Base-by-base conservation (phyloP, 2,329 filamentous ascomycete genomes). In the Nigrograna mackinnonii region DNA sequence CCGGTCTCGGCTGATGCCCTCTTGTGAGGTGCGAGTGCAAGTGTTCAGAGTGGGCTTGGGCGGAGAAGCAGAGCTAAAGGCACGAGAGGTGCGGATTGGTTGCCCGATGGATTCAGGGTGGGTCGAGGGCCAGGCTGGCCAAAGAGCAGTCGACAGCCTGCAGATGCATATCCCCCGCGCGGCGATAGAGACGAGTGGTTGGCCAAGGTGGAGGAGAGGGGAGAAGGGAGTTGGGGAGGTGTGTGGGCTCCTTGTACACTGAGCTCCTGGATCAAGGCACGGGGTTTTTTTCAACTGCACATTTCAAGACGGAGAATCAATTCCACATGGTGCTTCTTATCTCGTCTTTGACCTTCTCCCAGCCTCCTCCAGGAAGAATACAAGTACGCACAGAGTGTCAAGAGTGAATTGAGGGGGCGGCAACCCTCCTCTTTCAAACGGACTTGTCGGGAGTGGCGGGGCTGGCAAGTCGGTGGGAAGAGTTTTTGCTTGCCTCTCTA, bases 1-100 rank as follows among this genome's bases (percentile, higher is more conserved):
- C 55, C 50, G 55, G 52, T 46, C 56, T 46, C 47, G 48, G 49
- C 47, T 43, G 41, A 17, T 18, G 30, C 35, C 41, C n/a, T 18
- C 19, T 36, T 9, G 17, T 16, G 18, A 18, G 22, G 37, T 9
- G 12, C 26, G 37, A n/a, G 17, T 13, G 19, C 13, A n/a, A 30
- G 16, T 12, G 34, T 22, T 20, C 20, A 20, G 19, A 22, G 16
- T 16, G 13, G 18, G 11, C 11, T 9, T 7, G 19, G 12, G 13
- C 12, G 34, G 34, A 41, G n/a, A 26, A 6, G 17, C 16, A 9
- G n/a, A n/a, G n/a, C n/a, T n/a, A n/a, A n/a, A n/a, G n/a, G n/a
- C n/a, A n/a, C n/a, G n/a, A n/a, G n/a, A n/a, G n/a, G n/a, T n/a
- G n/a, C n/a, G n/a, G n/a, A n/a, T n/a, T n/a, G n/a, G n/a, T n/a